Conservation (phyloP, 495 filamentous ascomycete genomes). For the Penicillium goetzii region DNA sequence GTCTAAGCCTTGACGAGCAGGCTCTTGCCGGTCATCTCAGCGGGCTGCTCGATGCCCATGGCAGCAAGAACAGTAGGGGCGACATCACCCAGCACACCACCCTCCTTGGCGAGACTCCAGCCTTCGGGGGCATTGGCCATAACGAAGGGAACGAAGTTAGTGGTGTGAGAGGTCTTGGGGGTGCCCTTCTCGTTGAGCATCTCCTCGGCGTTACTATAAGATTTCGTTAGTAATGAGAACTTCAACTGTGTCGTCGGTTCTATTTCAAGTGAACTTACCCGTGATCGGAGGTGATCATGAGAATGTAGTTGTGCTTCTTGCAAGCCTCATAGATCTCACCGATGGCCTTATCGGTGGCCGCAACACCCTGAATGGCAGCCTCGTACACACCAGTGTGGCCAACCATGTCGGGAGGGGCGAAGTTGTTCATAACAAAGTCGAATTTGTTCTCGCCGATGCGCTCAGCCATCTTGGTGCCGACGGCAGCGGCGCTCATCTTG, state of each 20-base stretch:
- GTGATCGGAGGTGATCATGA: constrained; percentile 95
- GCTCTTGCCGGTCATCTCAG: constrained; percentile 88
- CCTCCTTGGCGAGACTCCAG: constrained; percentile 82
- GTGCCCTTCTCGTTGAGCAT: constrained; percentile 95
- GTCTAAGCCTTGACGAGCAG: constrained; percentile 71
- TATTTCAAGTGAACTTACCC: constrained; percentile 56
- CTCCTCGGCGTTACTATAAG: constrained; percentile 87
- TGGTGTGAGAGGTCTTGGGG: constrained; percentile 97
- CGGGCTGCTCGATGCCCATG: constrained; percentile 88
- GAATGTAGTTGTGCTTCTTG: constrained; percentile 86
- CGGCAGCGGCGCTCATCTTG: constrained; percentile 91
- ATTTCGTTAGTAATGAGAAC: constrained; percentile 10
- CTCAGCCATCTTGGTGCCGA: constrained; percentile 84
- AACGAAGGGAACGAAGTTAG: constrained; percentile 95
- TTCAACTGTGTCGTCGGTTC: background rate
- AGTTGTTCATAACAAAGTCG: constrained; percentile 99
- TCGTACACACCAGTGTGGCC: constrained; percentile 97
- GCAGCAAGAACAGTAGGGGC: constrained; percentile 86
- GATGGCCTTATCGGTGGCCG: constrained; percentile 90
- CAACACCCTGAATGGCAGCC: constrained; percentile 85
- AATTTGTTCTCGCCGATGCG: constrained; percentile 79
- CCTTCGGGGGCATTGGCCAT: constrained; percentile 95
- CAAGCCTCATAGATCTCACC: constrained; percentile 88
- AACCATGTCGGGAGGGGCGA: constrained; percentile 98
- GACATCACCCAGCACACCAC: constrained; percentile 92